These are phyloP conservation scores for Rosa hybrid DNA, from an alignment of 331 rosid species.

Conservation along the genomic window DNA sequence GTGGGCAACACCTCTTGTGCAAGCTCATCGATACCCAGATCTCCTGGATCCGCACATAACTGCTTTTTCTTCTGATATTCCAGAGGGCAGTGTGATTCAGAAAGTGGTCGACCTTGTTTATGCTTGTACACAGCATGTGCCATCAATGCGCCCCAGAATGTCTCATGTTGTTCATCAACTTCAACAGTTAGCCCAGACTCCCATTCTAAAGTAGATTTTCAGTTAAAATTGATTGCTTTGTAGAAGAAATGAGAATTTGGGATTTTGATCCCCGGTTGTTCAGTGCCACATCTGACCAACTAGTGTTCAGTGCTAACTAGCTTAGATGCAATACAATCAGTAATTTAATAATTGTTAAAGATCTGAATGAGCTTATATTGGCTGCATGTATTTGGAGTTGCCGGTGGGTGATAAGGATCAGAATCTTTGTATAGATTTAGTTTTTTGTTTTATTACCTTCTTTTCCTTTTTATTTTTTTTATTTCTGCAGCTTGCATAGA, in stretches of 20 bases:
- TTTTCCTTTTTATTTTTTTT: too few species aligned
- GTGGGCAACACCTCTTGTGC: slow-evolving; percentile 98
- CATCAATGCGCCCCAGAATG: slow-evolving; percentile 98
- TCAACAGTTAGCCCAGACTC: slow-evolving; percentile 73
- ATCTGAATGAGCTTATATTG: not conserved
- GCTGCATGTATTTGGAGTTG: not conserved
- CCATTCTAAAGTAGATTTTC: slow-evolving; percentile 35
- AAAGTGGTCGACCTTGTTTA: slow-evolving; percentile 97
- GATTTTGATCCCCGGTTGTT: not conserved
- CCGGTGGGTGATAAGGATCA: not conserved
- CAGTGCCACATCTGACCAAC: not conserved
- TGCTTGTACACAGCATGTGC: slow-evolving; percentile 97
- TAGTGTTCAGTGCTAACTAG: slow-evolving; percentile 10
- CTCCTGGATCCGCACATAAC: slow-evolving; percentile 88
- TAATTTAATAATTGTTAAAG: not conserved
- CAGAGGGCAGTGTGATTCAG: slow-evolving; percentile 75
- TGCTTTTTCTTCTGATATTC: slow-evolving; percentile 55
- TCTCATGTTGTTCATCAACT: slow-evolving; percentile 98
- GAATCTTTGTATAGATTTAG: too few species aligned
- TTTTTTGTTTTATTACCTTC: too few species aligned
- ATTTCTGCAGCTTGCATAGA: too few species aligned
- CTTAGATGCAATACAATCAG: not conserved
- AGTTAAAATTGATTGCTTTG: not conserved
- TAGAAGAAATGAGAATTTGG: not conserved
- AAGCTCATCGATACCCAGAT: slow-evolving; percentile 87